A percentile compares a stretch with the other conserved stretches of the same genome.
Conservation (phyloP, 352 stramenopile species). For the Phytopythium aichiense region DNA sequence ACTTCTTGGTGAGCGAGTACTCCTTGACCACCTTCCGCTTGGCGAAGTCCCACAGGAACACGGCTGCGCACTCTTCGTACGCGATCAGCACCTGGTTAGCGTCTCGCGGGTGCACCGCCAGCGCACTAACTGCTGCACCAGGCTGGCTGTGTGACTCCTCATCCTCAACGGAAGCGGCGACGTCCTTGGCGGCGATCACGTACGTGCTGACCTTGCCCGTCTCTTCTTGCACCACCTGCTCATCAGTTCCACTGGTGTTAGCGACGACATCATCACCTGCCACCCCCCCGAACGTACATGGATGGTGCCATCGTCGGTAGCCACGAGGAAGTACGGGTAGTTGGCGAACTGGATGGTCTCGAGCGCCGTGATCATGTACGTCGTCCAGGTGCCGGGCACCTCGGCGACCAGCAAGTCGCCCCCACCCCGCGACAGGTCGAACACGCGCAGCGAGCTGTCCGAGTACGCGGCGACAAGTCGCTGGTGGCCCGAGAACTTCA, state of each 20-base stretch:
- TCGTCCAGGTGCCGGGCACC: constrained; percentile 51
- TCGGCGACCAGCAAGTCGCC: constrained; percentile 8
- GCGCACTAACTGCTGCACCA: constrained; percentile 31
- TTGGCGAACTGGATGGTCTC: constrained; percentile 57
- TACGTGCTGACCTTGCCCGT: constrained; percentile 69
- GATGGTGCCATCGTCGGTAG: constrained; percentile 61
- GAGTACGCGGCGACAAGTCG: constrained; percentile 57
- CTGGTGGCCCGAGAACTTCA: constrained; percentile 67
- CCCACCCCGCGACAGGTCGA: constrained; percentile 37
- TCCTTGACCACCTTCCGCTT: constrained; percentile 58
- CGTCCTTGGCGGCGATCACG: constrained; percentile 45
- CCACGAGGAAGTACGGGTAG: constrained; percentile 69
- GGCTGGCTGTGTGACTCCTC: constrained; percentile 14
- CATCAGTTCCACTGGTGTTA: background rate
- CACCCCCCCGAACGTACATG: constrained; percentile 21
- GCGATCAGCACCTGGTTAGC: constrained; percentile 58
- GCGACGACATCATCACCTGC: background rate
- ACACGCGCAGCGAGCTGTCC: constrained; percentile 62
- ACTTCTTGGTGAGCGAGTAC: constrained; percentile 25
- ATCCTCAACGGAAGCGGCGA: constrained; percentile 11
- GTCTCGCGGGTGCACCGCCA: constrained; percentile 57
- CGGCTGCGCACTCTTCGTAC: constrained; percentile 42
- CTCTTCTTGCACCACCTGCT: constrained; percentile 70
- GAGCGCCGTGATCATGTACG: constrained; percentile 52
- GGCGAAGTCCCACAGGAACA: constrained; percentile 65